Evolutionary conservation across 495 filamentous ascomycete species (phyloP).

Genomic region (Cryomyces minteri): DNA sequence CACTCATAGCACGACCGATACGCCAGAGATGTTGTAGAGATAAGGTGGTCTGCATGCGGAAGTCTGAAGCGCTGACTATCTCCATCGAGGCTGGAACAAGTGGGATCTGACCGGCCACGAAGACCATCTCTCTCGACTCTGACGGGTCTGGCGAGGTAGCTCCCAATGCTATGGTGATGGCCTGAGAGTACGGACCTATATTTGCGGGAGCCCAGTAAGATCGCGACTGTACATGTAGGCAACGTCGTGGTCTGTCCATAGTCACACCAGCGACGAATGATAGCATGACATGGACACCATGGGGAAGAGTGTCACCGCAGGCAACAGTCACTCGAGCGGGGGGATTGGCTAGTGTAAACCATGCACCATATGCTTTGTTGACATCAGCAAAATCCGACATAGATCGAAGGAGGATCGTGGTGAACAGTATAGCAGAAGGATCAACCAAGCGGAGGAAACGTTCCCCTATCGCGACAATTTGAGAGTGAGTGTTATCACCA

Average conservation of each 20-base stretch:
- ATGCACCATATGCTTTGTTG: slow-evolving; percentile 53
- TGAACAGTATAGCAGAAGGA: slow-evolving; percentile 45
- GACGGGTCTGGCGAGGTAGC: background rate
- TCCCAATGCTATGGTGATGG: slow-evolving; percentile 30
- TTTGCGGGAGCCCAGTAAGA: slow-evolving; percentile 98
- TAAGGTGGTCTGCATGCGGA: slow-evolving; percentile 33
- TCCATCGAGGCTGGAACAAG: slow-evolving; percentile 69
- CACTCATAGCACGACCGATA: slow-evolving; percentile 52
- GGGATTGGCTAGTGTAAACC: slow-evolving; percentile 60
- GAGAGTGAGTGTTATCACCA: slow-evolving; percentile 13
- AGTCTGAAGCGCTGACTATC: slow-evolving; percentile 17
- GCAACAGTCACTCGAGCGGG: slow-evolving; percentile 72
- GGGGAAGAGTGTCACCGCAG: slow-evolving; percentile 43
- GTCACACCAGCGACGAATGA: slow-evolving; percentile 25
- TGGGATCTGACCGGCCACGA: slow-evolving; percentile 81
- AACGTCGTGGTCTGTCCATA: slow-evolving; percentile 22
- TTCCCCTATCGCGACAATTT: slow-evolving; percentile 15
- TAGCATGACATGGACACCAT: slow-evolving; percentile 38
- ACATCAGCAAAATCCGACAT: slow-evolving; percentile 62
- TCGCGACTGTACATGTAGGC: slow-evolving; percentile 78
- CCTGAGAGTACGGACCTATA: slow-evolving; percentile 94
- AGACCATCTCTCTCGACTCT: slow-evolving; percentile 21
- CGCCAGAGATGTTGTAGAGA: slow-evolving; percentile 82
- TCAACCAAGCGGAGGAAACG: slow-evolving; percentile 8
- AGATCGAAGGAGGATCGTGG: slow-evolving; percentile 55